These are phyloP conservation scores for Rhodotorula sp. DNA, from an alignment of 1,284 basidiomycete species.

Conservation along the genomic window DNA sequence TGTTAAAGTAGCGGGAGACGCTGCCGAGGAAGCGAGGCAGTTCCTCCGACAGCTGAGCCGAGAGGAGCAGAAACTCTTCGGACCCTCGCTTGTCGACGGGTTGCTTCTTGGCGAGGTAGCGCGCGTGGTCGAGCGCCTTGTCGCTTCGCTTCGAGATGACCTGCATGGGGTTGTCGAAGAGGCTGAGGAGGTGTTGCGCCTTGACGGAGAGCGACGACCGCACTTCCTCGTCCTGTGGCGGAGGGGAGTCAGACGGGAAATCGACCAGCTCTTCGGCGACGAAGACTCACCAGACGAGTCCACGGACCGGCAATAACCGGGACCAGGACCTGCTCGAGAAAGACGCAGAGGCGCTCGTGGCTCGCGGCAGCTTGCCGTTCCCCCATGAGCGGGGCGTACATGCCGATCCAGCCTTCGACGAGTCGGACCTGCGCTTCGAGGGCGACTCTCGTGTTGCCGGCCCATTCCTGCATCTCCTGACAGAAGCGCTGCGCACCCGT, in stretches of 20 bases:
- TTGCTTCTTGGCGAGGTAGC: conserved; percentile 43
- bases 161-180: conserved; percentile 42
- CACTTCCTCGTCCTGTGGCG: conserved; percentile 32
- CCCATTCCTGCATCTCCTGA: conserved; percentile 41
- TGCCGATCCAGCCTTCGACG: conserved; percentile 40
- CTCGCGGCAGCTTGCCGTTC: conserved; percentile 18
- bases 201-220: conserved; percentile 31
- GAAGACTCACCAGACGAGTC: conserved; percentile 27
- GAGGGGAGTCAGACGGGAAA: not conserved
- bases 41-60: conserved; percentile 50
- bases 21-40: conserved; percentile 49
- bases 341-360: conserved; percentile 30
- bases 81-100: conserved; percentile 42
- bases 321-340: conserved; percentile 37
- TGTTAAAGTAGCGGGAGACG: conserved; percentile 48
- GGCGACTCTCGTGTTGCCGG: conserved; percentile 28
- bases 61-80: conserved; percentile 48
- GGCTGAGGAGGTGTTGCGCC: conserved; percentile 34
- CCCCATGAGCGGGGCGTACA: conserved; percentile 33
- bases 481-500: conserved; percentile 35
- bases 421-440: conserved; percentile 37
- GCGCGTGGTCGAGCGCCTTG: conserved; percentile 47
- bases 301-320: conserved; percentile 36
- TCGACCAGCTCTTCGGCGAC: no score
- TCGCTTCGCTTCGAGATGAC: conserved; percentile 49